phyloP scores from a whole-genome alignment of 371 early-diverging fungal genomes.

The Nematocida sp. region DNA sequence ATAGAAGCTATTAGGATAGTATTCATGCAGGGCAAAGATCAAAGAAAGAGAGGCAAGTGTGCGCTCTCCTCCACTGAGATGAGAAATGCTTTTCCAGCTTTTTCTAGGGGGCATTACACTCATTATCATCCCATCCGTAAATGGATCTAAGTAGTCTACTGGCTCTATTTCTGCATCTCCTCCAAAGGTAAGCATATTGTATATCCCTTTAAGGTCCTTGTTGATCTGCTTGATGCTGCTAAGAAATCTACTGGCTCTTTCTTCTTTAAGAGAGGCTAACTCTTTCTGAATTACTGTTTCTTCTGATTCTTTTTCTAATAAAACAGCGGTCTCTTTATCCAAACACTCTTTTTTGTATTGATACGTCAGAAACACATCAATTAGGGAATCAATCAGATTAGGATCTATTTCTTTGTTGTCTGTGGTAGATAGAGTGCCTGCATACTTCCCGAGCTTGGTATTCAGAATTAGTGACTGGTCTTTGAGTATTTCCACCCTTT shows the following conservation, averaged over 20 bases:
- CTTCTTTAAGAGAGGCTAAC: constrained; percentile 73
- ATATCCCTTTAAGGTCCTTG: constrained; percentile 91
- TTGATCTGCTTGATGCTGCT: constrained; percentile 84
- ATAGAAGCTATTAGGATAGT: constrained; percentile 95
- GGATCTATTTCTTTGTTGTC: background rate
- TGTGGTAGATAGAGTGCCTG: background rate
- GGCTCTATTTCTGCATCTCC: constrained; percentile 98
- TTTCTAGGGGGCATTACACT: constrained; percentile 99
- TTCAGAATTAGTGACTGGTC: background rate
- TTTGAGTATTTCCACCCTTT: constrained; percentile 24
- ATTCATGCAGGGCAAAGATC: constrained; percentile 97
- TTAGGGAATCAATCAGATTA: background rate
- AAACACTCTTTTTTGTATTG: constrained; percentile 27
- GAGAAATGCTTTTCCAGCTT: constrained; percentile 97
- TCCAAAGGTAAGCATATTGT: constrained; percentile 80
- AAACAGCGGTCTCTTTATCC: constrained; percentile 33
- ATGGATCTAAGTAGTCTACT: constrained; percentile 96
- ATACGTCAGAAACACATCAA: constrained; percentile 45
- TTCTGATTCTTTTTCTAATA: background rate
- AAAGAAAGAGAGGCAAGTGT: constrained; percentile 91
- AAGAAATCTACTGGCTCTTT: constrained; percentile 84
- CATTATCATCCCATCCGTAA: constrained; percentile 94
- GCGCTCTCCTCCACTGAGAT: constrained; percentile 98
- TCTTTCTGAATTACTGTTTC: constrained; percentile 45
- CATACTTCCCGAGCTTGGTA: background rate